Base-by-base conservation (phyloP, 768 basidiomycete genomes). In the Tephrocybe rancida region DNA sequence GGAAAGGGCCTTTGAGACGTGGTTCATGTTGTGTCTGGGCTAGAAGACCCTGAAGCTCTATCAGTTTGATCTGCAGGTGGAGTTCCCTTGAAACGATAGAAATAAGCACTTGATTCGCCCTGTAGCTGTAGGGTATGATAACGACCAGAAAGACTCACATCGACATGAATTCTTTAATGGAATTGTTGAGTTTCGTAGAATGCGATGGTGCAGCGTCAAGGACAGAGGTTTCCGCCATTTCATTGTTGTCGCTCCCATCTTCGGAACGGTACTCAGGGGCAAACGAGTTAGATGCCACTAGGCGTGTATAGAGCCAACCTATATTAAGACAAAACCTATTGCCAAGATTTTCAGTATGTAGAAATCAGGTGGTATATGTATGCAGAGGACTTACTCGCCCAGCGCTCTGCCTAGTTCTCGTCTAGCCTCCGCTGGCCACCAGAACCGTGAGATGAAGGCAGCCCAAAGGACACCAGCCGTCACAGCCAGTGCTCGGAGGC, bases 361-460 rank as follows among this genome's bases (percentile, higher is more conserved):
- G 7, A 14, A n/a, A 14, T 18, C 9, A 35, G 11, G 2, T 25
- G 22, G n/a, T 18, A 29, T 29, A 43, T 18, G 14, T 11, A 27
- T 25, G 7, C 19, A 13, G 8, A 16, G 32, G 13, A 56, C 65
- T 56, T 50, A 96, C 93, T 98, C 95, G 73, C 92, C 88, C 5
- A 98, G 77, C 0, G 85, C 87, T 56, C 85, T 86, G 43, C 87
- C 84, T 3, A 99, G 75, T 69, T 98, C 96, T 35, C 90, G 76
- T 42, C 96, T 76, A 0, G 97, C 97, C 63, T 97, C 95, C 8
- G 90, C 83, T 1, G 97, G 97, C 96, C 95, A 98, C 90, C 95
- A 94, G 57, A 88, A 88, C 43, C 92, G 77, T 4, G 92, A 94
- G 19, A 97, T 85, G 44, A 98, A 71, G 3, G 87, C 82, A 0